Evolutionary conservation across 1,284 basidiomycete species (phyloP).

Genomic region (Coniophora puteana): DNA sequence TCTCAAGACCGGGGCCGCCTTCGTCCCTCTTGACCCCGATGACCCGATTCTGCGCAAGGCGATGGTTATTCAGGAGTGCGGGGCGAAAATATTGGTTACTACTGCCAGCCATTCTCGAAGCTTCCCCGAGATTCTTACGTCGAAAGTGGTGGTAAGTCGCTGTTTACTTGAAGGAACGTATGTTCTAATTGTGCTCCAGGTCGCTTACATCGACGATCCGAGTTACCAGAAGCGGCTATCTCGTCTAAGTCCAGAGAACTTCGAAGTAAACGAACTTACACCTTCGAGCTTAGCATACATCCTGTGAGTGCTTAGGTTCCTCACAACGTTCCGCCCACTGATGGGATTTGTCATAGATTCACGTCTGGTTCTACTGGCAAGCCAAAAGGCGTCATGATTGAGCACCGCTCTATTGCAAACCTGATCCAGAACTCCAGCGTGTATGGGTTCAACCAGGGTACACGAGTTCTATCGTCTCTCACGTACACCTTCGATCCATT

Average conservation of each 20-base stretch:
- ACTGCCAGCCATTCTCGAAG: constrained; percentile 20
- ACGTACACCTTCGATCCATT: constrained; percentile 29
- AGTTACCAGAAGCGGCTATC: too few species aligned
- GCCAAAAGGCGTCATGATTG: constrained; percentile 25
- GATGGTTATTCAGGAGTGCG: constrained; percentile 23
- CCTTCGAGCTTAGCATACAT: constrained; percentile 25
- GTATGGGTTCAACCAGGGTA: constrained; percentile 20
- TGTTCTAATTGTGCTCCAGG: constrained; percentile 9
- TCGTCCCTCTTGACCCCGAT: constrained; percentile 48
- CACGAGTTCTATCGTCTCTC: constrained; percentile 24
- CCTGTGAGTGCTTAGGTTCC: constrained; percentile 21
- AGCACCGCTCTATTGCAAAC: constrained; percentile 29
- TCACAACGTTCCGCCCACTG: too few species aligned
- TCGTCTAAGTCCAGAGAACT: too few species aligned
- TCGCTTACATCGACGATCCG: constrained; percentile 23
- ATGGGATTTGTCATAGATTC: constrained; percentile 5
- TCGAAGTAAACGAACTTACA: constrained; percentile 17
- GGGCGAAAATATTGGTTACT: constrained; percentile 23
- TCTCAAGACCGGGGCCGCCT: constrained; percentile 54
- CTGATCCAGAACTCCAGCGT: constrained; percentile 21
- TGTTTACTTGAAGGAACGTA: too few species aligned
- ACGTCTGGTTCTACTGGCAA: constrained; percentile 17
- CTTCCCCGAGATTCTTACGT: too few species aligned
- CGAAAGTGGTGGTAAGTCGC: too few species aligned
- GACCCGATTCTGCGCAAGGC: constrained; percentile 27